Evolutionary conservation across 2,329 filamentous ascomycete genomes (phyloP).

Genomic region (Fusarium hostae): DNA sequence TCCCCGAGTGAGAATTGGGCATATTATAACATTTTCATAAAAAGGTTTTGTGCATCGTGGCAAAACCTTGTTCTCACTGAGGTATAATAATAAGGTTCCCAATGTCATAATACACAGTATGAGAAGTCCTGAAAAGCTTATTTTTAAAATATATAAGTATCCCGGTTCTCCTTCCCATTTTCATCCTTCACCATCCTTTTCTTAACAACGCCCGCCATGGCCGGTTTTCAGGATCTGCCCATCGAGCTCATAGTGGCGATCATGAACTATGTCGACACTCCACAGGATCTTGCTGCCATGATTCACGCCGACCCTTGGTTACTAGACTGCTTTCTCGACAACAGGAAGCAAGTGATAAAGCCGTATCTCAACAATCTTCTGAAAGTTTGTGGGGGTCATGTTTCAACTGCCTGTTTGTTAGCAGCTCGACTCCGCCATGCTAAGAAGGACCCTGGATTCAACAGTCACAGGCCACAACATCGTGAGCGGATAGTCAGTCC

Average conservation of each 20-base stretch:
- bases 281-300: neutral
- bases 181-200: neutral
- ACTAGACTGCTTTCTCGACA: neutral
- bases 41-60: too few relatives aligned
- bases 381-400: neutral
- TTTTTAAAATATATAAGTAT: neutral
- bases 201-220: neutral
- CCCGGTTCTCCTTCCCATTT: fast-evolving
- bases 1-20: too few relatives aligned
- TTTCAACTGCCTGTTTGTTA: neutral
- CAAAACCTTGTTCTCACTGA: too few relatives aligned
- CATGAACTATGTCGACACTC: neutral
- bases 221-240: neutral
- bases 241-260: neutral
- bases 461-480: neutral
- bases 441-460: neutral
- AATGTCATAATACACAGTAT: neutral
- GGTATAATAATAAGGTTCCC: too few relatives aligned
- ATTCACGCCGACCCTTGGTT: neutral
- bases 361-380: neutral
- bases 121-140: neutral
- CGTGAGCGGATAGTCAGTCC: fast-evolving
- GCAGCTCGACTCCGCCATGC: neutral
- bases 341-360: neutral
- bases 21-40: too few relatives aligned